Evolutionary conservation across 1,284 basidiomycete species (phyloP), one percentile per base, ranked within the genome.

Genomic region (Apiotrichum domesticum): DNA sequence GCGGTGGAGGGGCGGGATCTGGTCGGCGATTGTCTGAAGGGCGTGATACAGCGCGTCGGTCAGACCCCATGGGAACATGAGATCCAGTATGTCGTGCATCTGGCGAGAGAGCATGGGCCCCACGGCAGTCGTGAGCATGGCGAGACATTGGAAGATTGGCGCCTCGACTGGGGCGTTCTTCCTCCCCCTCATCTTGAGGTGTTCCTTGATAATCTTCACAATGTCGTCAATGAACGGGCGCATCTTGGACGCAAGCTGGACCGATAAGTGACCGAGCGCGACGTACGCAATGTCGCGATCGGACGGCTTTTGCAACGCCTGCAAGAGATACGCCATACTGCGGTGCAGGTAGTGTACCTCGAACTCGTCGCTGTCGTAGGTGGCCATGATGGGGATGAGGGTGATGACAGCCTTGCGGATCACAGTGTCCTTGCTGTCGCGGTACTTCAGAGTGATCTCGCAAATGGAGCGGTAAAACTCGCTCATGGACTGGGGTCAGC

Each of bases 71-170:
- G 87, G 88, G 73, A 98, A 92, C 89, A 98, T 98, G 50, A 97
- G 81, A 71, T 98, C 93, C 37, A 99, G 83, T 64, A 98, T 87
- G 70, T 98, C 96, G 74, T 98, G 96, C 66, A 98, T 82, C 57
- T 96, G 83, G 69, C 94, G 91, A 0, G 96, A 98, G 52, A 99
- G 80, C 71, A 94, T 95, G 1, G 94, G 93, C 0, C 96, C 96
- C 41, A 99, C 93, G 4, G 96, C 92, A 0, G 86, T 85, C 1
- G 94, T 93, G 51, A 98, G 81, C 90, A 98, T 94, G 39, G 92
- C 92, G 50, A 98, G 84, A 75, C 96, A 98, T 79, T 98, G 90
- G 72, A 99, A 98, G 63, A 98, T 94, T 0, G 95, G 90, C 61
- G 91, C 91, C 77, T 98, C 95, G 13, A 88, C 86, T 4, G 90